phyloP scores from a whole-genome alignment of 2,329 filamentous ascomycete species.

The Cryphonectria naterciae region DNA sequence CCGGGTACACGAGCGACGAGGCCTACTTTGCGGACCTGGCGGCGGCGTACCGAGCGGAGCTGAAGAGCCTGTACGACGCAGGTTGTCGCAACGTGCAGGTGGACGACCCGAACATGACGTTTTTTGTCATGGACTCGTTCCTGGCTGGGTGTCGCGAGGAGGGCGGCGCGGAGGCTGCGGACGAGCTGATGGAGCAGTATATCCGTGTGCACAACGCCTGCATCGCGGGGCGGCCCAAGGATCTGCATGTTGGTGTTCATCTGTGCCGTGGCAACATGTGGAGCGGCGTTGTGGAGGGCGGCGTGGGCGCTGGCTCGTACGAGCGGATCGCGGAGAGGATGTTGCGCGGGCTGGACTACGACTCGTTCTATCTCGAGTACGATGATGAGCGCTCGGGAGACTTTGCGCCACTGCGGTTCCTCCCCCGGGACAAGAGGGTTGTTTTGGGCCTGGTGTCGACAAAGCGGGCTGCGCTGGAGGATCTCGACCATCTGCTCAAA shows the following conservation, averaged over 20 bases:
- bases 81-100: conserved; percentile 58
- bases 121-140: conserved; percentile 64
- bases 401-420: conserved; percentile 52
- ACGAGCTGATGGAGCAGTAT: conserved; percentile 45
- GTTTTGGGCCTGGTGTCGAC: conserved; percentile 56
- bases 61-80: conserved; percentile 56
- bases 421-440: conserved; percentile 54
- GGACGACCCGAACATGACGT: conserved; percentile 59
- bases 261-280: conserved; percentile 52
- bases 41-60: conserved; percentile 55
- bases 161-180: conserved; percentile 50
- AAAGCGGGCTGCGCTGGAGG: conserved; percentile 52
- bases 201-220: conserved; percentile 65
- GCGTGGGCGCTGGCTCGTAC: conserved; percentile 54
- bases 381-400: conserved; percentile 52
- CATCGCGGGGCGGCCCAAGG: conserved; percentile 43
- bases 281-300: conserved; percentile 45
- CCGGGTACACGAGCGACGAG: conserved; percentile 40
- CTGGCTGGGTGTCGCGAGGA: conserved; percentile 46
- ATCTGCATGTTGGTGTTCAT: conserved; percentile 67
- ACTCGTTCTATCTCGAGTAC: conserved; percentile 59
- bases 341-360: conserved; percentile 52
- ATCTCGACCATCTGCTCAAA: conserved; percentile 47
- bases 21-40: conserved; percentile 60
- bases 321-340: conserved; percentile 54